Conservation (phyloP, 345 rosid genomes). For the Gossypium stocksii region DNA sequence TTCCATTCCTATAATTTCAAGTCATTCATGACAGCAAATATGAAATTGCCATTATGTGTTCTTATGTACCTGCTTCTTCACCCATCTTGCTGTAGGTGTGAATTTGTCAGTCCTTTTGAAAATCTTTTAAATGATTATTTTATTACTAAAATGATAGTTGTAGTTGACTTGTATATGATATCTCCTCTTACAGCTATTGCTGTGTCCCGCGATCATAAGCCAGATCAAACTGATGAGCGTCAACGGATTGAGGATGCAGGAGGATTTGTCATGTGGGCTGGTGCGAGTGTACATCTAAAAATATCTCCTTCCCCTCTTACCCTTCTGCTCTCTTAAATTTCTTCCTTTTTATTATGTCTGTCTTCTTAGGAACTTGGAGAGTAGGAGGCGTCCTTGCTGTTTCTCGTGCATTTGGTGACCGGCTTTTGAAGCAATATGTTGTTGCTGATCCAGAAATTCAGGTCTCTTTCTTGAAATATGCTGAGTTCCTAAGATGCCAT, state of each 20-base stretch:
- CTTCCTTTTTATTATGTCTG: constrained; percentile 3
- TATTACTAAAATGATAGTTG: not conserved
- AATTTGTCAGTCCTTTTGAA: not conserved
- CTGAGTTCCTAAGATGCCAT: not conserved
- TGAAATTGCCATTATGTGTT: not conserved
- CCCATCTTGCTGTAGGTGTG: not conserved
- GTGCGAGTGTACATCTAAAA: constrained; percentile 30
- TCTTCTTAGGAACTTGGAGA: constrained; percentile 85
- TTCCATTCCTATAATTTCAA: not conserved
- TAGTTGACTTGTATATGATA: not conserved
- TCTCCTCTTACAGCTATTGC: constrained; percentile 61
- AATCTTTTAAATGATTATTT: constrained; percentile 3
- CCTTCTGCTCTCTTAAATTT: not conserved
- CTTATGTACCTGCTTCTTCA: not conserved
- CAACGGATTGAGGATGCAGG: constrained; percentile 98
- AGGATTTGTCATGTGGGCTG: constrained; percentile 99
- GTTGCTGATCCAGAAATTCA: constrained; percentile 99
- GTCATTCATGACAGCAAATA: not conserved
- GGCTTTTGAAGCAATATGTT: constrained; percentile 94
- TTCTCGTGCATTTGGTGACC: constrained; percentile 99
- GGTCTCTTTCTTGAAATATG: constrained; percentile 29
- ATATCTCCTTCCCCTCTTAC: not conserved
- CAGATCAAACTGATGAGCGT: constrained; percentile 95
- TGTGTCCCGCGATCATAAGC: constrained; percentile 97
- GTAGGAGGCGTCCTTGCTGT: constrained; percentile 99